These are phyloP conservation scores for Saprolegnia parasitica DNA, from an alignment of 352 stramenopile genomes.

Conservation along the genomic window DNA sequence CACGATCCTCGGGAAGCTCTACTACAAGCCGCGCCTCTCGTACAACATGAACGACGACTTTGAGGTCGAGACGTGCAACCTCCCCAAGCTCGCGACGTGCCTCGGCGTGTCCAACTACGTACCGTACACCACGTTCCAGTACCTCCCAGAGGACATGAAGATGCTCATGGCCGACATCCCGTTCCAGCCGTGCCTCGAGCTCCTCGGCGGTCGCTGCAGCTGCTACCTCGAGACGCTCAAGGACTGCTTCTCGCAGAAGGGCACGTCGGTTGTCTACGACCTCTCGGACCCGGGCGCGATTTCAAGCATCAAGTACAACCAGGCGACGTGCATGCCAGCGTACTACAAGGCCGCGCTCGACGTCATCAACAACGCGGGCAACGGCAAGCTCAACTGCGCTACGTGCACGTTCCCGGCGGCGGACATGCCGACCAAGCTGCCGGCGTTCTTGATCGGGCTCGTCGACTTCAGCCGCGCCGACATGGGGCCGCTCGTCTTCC, in stretches of 20 bases:
- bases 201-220: conserved; percentile 48
- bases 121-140: conserved; percentile 40
- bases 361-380: conserved; percentile 49
- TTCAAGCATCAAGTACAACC: conserved; percentile 50
- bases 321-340: conserved; percentile 52
- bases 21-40: conserved; percentile 32
- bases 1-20: conserved; percentile 60
- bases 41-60: conserved; percentile 34
- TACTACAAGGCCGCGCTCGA: conserved; percentile 46
- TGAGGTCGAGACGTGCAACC: conserved; percentile 40
- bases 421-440: conserved; percentile 59
- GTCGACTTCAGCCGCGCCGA: conserved; percentile 49
- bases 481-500: conserved; percentile 49
- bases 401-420: conserved; percentile 46
- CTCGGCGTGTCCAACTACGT: conserved; percentile 49
- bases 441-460: conserved; percentile 49
- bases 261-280: conserved; percentile 40
- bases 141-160: conserved; percentile 70
- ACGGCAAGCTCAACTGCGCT: conserved; percentile 66
- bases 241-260: conserved; percentile 55
- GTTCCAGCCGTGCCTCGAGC: conserved; percentile 66
- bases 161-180: conserved; percentile 51
- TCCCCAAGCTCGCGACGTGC: conserved; percentile 64
- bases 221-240: conserved; percentile 72
- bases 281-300: conserved; percentile 31